A percentile compares a stretch with the other conserved stretches of the same genome.
phyloP scores from a whole-genome alignment of 257 asterid genomes.

The Primulina tabacum region DNA sequence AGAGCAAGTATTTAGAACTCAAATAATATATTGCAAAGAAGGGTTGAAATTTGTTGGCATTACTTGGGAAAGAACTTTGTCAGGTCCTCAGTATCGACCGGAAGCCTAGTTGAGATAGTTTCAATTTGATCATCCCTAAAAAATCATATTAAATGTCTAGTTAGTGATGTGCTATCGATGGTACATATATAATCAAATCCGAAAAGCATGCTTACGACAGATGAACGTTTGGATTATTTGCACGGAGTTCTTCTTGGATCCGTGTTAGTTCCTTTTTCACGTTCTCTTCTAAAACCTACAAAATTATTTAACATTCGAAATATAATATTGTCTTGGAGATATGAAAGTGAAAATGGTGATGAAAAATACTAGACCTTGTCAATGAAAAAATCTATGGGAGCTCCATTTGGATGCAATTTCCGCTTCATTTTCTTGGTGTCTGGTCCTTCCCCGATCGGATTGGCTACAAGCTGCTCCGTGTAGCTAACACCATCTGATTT shows the following conservation, averaged over 20 bases:
- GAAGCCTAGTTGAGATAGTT: constrained; percentile 76
- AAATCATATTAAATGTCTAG: not conserved
- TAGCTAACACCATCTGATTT: constrained; percentile 36
- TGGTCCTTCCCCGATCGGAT: constrained; percentile 57
- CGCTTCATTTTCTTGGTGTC: constrained; percentile 65
- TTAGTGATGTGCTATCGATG: not conserved
- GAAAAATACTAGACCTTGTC: constrained; percentile 50
- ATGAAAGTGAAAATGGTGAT: not conserved
- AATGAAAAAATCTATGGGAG: constrained; percentile 68
- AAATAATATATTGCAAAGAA: not conserved
- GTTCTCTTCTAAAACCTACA: constrained; percentile 64
- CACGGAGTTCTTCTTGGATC: constrained; percentile 46
- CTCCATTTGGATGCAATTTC: constrained; percentile 65
- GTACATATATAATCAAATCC: not conserved
- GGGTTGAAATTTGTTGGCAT: constrained; percentile 22
- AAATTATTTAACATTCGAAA: not conserved
- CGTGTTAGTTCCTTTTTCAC: constrained; percentile 57
- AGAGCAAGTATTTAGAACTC: not conserved
- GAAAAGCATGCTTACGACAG: constrained; percentile 46
- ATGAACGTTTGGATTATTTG: constrained; percentile 34
- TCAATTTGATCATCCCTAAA: constrained; percentile 70
- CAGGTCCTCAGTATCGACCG: constrained; percentile 68
- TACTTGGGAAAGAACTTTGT: constrained; percentile 57
- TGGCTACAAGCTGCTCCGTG: constrained; percentile 40
- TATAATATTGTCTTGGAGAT: not conserved